These are phyloP conservation scores for Cubamyces sp. DNA, from an alignment of 768 basidiomycete species.

Conservation along the genomic window DNA sequence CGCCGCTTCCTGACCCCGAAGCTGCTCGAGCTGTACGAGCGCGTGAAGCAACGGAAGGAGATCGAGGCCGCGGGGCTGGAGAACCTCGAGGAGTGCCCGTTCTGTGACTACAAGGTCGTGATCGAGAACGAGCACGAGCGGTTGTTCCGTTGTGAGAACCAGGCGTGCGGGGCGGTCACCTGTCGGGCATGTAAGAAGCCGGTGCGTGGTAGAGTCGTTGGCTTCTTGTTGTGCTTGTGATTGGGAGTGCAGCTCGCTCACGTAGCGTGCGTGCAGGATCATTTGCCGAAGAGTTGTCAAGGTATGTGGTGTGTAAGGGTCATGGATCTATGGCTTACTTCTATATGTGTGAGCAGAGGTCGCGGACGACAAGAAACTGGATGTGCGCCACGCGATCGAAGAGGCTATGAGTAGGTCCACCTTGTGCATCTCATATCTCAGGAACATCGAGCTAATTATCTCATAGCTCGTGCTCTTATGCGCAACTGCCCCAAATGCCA, in stretches of 20 bases:
- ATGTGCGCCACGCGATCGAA: conserved; percentile 79
- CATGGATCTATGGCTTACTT: neutral
- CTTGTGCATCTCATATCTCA: neutral
- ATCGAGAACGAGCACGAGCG: conserved; percentile 52
- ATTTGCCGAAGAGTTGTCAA: conserved; percentile 80
- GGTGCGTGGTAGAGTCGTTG: conserved; percentile 42
- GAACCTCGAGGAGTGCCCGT: conserved; percentile 87
- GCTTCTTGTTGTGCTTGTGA: no score
- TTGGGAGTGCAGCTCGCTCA: neutral
- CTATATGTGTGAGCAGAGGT: conserved; percentile 50
- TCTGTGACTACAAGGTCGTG: conserved; percentile 80
- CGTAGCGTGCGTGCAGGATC: conserved; percentile 53
- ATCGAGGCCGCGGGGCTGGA: conserved; percentile 79
- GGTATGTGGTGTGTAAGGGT: conserved; percentile 43
- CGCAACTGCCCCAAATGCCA: conserved; percentile 86
- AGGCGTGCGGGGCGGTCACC: conserved; percentile 74
- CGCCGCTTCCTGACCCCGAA: conserved; percentile 67
- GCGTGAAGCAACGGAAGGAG: conserved; percentile 77
- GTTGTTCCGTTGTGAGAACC: conserved; percentile 53
- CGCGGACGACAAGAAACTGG: conserved; percentile 73
- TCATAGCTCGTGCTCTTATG: conserved; percentile 76
- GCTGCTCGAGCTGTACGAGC: conserved; percentile 69
- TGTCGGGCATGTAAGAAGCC: conserved; percentile 80
- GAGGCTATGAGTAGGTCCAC: conserved; percentile 84
- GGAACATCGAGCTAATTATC: conserved; percentile 12